A percentile compares a stretch with the other conserved stretches of the same genome.
Conservation (phyloP, 257 asterid genomes). For the Scutellaria baicalensis region DNA sequence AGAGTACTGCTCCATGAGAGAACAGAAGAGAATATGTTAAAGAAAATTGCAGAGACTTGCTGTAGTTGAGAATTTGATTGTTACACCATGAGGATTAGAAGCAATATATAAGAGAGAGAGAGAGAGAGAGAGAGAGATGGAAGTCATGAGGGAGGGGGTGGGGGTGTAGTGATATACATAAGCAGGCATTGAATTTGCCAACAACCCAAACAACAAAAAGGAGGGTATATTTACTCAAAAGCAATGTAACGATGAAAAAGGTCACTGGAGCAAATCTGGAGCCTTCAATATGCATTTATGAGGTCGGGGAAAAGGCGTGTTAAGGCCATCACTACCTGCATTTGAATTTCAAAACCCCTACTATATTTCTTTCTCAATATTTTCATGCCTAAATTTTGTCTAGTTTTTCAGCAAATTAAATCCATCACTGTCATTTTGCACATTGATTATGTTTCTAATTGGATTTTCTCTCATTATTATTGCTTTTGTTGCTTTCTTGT, state of each 20-base stretch:
- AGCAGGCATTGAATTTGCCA: slow-evolving; percentile 53
- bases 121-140: not conserved
- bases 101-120: slow-evolving; percentile 15
- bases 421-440: slow-evolving; percentile 3
- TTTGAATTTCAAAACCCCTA: slow-evolving; percentile 46
- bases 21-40: slow-evolving; percentile 9
- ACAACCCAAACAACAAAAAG: slow-evolving; percentile 57
- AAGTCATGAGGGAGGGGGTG: not conserved
- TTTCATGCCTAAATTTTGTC: not conserved
- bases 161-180: slow-evolving; percentile 8
- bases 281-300: slow-evolving; percentile 72
- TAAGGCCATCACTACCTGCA: slow-evolving; percentile 35
- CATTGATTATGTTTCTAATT: slow-evolving; percentile 19
- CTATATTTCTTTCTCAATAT: not conserved
- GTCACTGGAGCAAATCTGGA: slow-evolving; percentile 64
- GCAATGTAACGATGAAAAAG: slow-evolving; percentile 64
- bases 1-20: not conserved
- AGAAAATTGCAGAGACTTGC: not conserved
- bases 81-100: not conserved
- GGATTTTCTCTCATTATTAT: not conserved
- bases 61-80: slow-evolving; percentile 12
- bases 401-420: not conserved
- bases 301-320: slow-evolving; percentile 55
- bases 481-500: not conserved
- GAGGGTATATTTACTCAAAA: slow-evolving; percentile 56